Conservation (phyloP, 2,329 filamentous ascomycete genomes). For the Ceratocystis lukuohia region DNA sequence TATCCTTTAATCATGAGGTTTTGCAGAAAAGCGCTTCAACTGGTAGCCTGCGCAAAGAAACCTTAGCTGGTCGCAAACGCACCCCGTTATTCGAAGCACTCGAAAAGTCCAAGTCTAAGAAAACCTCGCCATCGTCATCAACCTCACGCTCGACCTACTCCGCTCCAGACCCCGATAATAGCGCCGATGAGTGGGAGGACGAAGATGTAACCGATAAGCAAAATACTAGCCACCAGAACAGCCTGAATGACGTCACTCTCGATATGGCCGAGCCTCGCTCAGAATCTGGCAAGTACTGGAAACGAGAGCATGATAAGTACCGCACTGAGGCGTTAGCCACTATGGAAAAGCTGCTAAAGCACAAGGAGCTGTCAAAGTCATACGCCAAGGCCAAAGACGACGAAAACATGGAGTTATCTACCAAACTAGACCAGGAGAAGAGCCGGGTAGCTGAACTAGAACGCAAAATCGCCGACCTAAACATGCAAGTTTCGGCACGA, state of each 20-base stretch:
- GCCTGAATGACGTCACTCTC: slow-evolving; percentile 49
- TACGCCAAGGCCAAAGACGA: slow-evolving; percentile 66
- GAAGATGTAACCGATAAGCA: slow-evolving; percentile 27
- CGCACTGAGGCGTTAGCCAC: slow-evolving; percentile 58
- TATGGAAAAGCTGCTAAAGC: slow-evolving; percentile 64
- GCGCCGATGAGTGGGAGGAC: slow-evolving; percentile 41
- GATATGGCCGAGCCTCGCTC: slow-evolving; percentile 63
- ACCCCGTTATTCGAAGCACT: slow-evolving; percentile 35
- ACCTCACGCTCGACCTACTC: slow-evolving; percentile 16
- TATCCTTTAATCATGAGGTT: slow-evolving; percentile 50
- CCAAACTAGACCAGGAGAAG: slow-evolving; percentile 55
- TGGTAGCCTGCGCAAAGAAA: slow-evolving; percentile 28
- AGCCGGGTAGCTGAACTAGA: slow-evolving; percentile 51
- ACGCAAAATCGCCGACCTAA: slow-evolving; percentile 45
- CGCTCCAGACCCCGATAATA: slow-evolving; percentile 23
- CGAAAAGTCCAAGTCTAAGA: slow-evolving; percentile 29
- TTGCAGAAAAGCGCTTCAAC: slow-evolving; percentile 29
- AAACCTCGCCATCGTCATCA: slow-evolving; percentile 10
- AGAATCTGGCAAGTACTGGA: slow-evolving; percentile 68
- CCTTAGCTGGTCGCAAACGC: slow-evolving; percentile 22
- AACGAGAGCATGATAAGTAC: slow-evolving; percentile 61
- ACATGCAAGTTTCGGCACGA: slow-evolving; percentile 27
- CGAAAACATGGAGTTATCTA: slow-evolving; percentile 52
- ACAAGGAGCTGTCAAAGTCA: slow-evolving; percentile 66
- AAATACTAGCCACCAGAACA: slow-evolving; percentile 25